These are phyloP conservation scores for Salvia splendens DNA, from an alignment of 257 asterid genomes.

Conservation along the genomic window DNA sequence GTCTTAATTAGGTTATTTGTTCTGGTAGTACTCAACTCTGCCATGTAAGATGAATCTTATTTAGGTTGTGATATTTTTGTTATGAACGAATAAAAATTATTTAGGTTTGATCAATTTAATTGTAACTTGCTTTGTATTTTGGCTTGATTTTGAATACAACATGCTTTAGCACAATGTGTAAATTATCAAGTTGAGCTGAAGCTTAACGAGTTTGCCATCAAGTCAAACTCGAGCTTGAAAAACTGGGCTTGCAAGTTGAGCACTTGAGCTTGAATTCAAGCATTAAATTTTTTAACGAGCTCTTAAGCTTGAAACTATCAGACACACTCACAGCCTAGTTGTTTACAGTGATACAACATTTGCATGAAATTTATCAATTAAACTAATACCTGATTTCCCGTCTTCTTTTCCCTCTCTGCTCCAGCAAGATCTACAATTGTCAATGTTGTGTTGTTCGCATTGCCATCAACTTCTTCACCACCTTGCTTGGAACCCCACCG, in stretches of 20 bases:
- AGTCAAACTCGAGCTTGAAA: background rate
- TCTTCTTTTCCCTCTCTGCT: slow-evolving; percentile 92
- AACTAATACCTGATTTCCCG: slow-evolving; percentile 80
- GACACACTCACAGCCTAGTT: background rate
- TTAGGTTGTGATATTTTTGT: too few species aligned
- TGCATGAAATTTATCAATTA: slow-evolving; percentile 2
- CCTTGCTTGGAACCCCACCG: slow-evolving; percentile 44
- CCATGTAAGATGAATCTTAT: too few species aligned
- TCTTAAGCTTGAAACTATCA: background rate
- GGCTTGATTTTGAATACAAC: background rate
- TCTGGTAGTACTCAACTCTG: too few species aligned
- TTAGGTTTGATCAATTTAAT: background rate
- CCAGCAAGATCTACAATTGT: slow-evolving; percentile 98
- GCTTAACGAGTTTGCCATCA: background rate
- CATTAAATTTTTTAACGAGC: background rate
- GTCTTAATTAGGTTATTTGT: too few species aligned
- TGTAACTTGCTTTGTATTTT: background rate
- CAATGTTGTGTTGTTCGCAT: slow-evolving; percentile 45
- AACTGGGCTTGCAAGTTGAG: background rate
- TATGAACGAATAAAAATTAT: too few species aligned
- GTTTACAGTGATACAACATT: background rate
- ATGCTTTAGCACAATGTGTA: background rate
- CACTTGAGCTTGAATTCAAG: background rate
- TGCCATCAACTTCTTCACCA: slow-evolving; percentile 47
- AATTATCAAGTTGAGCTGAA: background rate